Evolutionary conservation across 2,329 filamentous ascomycete genomes (phyloP).

Genomic region (Aspergillus transmontanensis): DNA sequence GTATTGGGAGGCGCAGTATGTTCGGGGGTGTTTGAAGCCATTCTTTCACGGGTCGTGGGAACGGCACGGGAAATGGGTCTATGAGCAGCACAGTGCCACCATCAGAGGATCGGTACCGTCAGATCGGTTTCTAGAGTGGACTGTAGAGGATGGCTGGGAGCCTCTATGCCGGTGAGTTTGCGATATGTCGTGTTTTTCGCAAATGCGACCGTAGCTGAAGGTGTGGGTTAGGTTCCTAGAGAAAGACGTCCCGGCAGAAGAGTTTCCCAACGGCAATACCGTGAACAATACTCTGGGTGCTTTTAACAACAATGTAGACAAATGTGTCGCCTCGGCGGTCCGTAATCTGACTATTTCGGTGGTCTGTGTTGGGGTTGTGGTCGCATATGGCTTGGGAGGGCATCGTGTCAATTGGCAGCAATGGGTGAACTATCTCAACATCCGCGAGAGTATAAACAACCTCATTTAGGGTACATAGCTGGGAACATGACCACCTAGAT

Average conservation of each 20-base stretch:
- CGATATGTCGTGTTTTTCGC: neutral
- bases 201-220: neutral
- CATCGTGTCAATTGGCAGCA: neutral
- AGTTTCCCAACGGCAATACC: constrained; percentile 14
- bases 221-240: constrained; percentile 10
- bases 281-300: neutral
- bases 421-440: neutral
- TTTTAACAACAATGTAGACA: constrained; percentile 2
- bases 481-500: too few species aligned
- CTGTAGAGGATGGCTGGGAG: constrained; percentile 19
- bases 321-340: neutral
- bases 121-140: constrained; percentile 16
- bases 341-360: constrained; percentile 5
- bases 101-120: constrained; percentile 2
- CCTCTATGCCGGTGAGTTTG: constrained; percentile 15
- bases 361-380: neutral
- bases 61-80: constrained; percentile 13
- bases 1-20: constrained; percentile 13
- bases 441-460: neutral
- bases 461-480: too few species aligned
- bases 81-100: constrained; percentile 14
- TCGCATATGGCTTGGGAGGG: neutral
- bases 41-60: constrained; percentile 10
- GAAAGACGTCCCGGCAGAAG: constrained; percentile 4
- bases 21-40: neutral